Evolutionary conservation across 169 alveolate species (phyloP).

Genomic region (Eimeria acervulina): DNA sequence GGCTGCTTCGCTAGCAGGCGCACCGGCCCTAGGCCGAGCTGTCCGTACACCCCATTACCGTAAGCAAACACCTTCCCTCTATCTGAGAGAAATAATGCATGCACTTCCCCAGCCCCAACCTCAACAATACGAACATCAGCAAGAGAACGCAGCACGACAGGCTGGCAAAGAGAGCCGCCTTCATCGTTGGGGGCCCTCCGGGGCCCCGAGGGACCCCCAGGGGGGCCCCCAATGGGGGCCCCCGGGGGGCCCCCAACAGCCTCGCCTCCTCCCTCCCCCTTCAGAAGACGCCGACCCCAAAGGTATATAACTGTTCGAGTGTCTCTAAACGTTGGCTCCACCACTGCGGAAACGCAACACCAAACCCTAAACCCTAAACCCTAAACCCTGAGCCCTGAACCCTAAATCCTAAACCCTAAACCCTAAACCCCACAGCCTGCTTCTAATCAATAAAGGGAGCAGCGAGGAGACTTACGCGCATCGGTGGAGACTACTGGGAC

Average conservation of each 20-base stretch:
- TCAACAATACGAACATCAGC: constrained; percentile 75
- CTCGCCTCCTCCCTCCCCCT: not conserved
- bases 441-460: too few species aligned
- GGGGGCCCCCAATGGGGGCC: not conserved
- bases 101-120: constrained; percentile 91
- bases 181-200: not conserved
- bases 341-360: not conserved
- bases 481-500: too few species aligned
- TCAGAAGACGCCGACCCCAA: constrained; percentile 56
- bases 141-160: constrained; percentile 24
- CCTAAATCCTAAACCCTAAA: not conserved
- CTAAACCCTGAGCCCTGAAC: not conserved
- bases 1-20: constrained; percentile 84
- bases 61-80: constrained; percentile 88
- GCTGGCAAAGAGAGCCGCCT: constrained; percentile 12
- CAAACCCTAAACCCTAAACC: not conserved
- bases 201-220: not conserved
- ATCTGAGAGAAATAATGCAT: constrained; percentile 89
- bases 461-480: too few species aligned
- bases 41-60: constrained; percentile 92
- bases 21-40: constrained; percentile 88
- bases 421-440: too few species aligned
- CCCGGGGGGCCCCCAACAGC: constrained; percentile 4
- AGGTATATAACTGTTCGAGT: constrained; percentile 60
- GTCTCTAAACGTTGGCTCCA: constrained; percentile 56